phyloP scores from a whole-genome alignment of 257 asterid genomes.

The Linaria vulgaris region DNA sequence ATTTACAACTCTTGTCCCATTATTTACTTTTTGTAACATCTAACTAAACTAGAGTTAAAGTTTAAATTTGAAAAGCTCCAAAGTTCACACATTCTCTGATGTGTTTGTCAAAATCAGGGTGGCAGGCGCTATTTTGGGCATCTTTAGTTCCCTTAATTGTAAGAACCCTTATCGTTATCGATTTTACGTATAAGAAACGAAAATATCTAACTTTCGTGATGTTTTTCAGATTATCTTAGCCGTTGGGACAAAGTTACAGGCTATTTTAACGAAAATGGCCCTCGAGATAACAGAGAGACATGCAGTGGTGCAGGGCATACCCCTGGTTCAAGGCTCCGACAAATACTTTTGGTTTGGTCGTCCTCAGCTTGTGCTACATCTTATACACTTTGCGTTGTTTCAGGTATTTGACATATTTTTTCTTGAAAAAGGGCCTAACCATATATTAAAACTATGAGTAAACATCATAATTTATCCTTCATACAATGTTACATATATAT shows the following conservation, averaged over 20 bases:
- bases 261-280: conserved; percentile 82
- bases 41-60: neutral
- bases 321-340: conserved; percentile 81
- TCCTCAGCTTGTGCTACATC: conserved; percentile 65
- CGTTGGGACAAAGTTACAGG: conserved; percentile 87
- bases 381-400: conserved; percentile 78
- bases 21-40: neutral
- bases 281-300: conserved; percentile 71
- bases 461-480: no score
- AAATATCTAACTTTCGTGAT: conserved; percentile 3
- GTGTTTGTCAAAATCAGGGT: conserved; percentile 47
- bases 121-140: conserved; percentile 91
- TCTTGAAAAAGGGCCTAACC: no score
- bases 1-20: neutral
- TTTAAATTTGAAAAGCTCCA: neutral
- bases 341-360: conserved; percentile 76
- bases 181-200: neutral
- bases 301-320: conserved; percentile 88
- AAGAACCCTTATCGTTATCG: conserved; percentile 36
- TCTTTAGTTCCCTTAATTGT: conserved; percentile 78
- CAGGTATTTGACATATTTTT: conserved; percentile 47
- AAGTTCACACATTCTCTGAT: neutral
- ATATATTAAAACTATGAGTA: no score
- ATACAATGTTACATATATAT: neutral
- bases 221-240: conserved; percentile 67